Evolutionary conservation across 2,329 filamentous ascomycete genomes (phyloP).

Genomic region (Sphaerostilbella broomeana): DNA sequence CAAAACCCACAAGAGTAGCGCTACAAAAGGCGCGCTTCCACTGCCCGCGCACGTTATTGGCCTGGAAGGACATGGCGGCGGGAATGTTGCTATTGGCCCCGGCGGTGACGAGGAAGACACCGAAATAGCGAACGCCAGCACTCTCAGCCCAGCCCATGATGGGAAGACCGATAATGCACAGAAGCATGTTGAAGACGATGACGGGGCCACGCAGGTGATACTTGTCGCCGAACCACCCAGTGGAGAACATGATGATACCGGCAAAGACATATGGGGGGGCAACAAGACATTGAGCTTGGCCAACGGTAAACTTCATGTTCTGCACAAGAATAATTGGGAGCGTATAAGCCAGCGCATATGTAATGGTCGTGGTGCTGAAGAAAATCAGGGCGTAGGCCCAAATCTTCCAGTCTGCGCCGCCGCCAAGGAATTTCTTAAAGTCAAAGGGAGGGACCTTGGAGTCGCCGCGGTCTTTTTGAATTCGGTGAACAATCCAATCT

Average conservation of each 20-base stretch:
- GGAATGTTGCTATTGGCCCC: conserved; percentile 75
- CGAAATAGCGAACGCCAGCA: conserved; percentile 59
- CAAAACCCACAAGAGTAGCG: conserved; percentile 68
- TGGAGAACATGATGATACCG: conserved; percentile 53
- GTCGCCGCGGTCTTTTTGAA: conserved; percentile 53
- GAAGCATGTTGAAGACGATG: conserved; percentile 57
- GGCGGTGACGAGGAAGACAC: conserved; percentile 68
- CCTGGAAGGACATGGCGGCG: conserved; percentile 69
- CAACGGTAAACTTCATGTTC: conserved; percentile 59
- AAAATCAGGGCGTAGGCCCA: conserved; percentile 57
- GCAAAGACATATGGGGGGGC: conserved; percentile 64
- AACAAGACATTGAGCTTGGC: conserved; percentile 60
- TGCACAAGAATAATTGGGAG: conserved; percentile 64
- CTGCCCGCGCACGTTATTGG: conserved; percentile 81
- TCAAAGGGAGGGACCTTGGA: conserved; percentile 47
- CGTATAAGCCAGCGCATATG: conserved; percentile 73
- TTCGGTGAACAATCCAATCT: conserved; percentile 46
- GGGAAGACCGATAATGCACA: conserved; percentile 62
- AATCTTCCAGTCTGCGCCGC: conserved; percentile 48
- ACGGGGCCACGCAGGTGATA: conserved; percentile 60
- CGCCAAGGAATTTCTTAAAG: conserved; percentile 38
- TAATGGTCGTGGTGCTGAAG: conserved; percentile 62
- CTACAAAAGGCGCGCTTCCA: conserved; percentile 81
- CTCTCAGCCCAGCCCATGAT: conserved; percentile 62
- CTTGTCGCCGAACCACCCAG: conserved; percentile 60